These are phyloP conservation scores for Desmodesmus armatus DNA, from an alignment of 139 green algal species.

Conservation along the genomic window DNA sequence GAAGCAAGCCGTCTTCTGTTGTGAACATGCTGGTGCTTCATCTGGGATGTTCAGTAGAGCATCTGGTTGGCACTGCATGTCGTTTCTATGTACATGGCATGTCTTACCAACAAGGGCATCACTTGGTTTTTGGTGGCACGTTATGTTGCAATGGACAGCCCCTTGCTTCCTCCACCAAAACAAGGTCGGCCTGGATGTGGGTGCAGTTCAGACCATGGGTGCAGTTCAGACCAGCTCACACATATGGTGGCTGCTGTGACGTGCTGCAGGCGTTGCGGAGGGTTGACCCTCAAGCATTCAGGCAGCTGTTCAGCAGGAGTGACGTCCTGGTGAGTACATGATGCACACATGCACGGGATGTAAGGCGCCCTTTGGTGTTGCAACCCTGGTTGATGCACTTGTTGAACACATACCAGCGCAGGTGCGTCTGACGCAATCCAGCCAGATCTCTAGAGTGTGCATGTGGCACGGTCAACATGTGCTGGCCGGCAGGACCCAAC, in stretches of 20 bases:
- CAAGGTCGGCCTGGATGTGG: no score
- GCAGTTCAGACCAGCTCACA: no score
- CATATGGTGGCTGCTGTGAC: not conserved
- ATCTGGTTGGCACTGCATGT: no score
- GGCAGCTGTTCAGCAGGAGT: slow-evolving; percentile 28
- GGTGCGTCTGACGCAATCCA: not conserved
- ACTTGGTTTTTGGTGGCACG: no score
- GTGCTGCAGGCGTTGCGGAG: slow-evolving; percentile 30
- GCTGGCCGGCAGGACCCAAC: not conserved
- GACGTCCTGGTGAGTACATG: not conserved
- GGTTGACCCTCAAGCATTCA: not conserved
- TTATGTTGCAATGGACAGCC: no score
- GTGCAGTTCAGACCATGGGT: no score
- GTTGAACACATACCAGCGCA: not conserved
- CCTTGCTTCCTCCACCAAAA: no score
- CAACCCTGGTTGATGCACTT: not conserved
- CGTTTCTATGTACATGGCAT: no score
- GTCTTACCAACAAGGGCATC: no score
- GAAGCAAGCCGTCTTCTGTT: no score
- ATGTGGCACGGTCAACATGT: not conserved
- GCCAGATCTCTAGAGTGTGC: not conserved
- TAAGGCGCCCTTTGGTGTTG: not conserved
- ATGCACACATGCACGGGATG: not conserved
- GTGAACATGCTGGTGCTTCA: no score
- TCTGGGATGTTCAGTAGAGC: no score